Evolutionary conservation across 805 yeast genomes (phyloP).

Genomic region (Yarrowia porcina): DNA sequence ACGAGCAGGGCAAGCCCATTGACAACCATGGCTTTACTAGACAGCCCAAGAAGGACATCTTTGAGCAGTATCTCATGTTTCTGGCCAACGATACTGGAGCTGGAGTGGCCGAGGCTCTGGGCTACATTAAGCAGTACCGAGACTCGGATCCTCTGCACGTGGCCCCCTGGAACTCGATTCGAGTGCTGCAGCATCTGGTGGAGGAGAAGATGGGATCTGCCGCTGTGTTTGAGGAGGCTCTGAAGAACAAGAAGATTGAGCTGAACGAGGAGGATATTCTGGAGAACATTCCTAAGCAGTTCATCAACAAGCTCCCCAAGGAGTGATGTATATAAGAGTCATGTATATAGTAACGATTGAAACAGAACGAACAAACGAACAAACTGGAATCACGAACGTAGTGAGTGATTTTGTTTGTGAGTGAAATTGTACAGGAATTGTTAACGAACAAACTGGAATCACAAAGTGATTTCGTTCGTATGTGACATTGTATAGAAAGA

Average conservation of each 20-base stretch:
- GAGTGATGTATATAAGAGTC: conserved; percentile 21
- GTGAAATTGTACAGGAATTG: no score
- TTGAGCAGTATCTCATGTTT: conserved; percentile 51
- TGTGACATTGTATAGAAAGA: no score
- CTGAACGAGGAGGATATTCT: conserved; percentile 20
- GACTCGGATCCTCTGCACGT: conserved; percentile 37
- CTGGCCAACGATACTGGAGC: conserved; percentile 45
- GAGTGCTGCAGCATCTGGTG: conserved; percentile 24
- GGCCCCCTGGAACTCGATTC: conserved; percentile 27
- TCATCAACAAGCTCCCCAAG: conserved; percentile 22
- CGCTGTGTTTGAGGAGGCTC: conserved; percentile 23
- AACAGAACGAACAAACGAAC: no score
- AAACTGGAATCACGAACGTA: no score
- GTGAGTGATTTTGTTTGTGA: no score
- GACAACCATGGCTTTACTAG: conserved; percentile 32
- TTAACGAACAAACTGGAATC: no score
- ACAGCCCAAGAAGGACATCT: conserved; percentile 35
- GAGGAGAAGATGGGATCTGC: conserved; percentile 23
- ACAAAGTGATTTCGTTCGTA: no score
- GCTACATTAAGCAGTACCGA: conserved; percentile 49
- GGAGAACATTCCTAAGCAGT: conserved; percentile 19
- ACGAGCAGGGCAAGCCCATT: neutral
- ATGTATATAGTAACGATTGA: conserved; percentile 26
- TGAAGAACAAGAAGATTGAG: conserved; percentile 18
- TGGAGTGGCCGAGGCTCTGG: conserved; percentile 43